Base-by-base conservation (phyloP, 1,284 basidiomycete species). In the Pyrrhoderma noxium region DNA sequence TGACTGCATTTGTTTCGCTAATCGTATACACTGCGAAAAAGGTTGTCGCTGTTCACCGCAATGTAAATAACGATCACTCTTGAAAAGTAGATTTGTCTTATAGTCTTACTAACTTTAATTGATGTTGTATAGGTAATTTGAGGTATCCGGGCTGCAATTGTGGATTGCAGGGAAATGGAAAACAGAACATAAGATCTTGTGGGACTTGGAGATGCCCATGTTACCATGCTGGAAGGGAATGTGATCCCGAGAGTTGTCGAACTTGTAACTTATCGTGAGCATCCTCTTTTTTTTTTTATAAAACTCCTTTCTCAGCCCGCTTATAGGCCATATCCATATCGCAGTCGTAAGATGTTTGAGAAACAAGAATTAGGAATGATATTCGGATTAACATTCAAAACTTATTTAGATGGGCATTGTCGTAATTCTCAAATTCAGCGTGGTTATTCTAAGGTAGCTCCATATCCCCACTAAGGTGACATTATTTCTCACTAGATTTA, bases 151-250 rank as follows among this genome's bases (percentile, higher is more conserved):
- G 27, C 11, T 31, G 27, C 27, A 5, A 5, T 2, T 77, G 75
- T 54, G 61, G 58, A 27, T 77, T 75, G 53, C 50, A 46, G 11
- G n/a, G 18, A 57, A 36, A 41, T 57, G 57, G n/a, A 48, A 43
- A 42, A 22, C 45, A 38, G 11, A 55, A 51, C 51, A 13, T 13
- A 16, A 18, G 13, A 18, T 39, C 27, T 23, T 70, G 65, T 54
- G 52, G 58, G 13, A 70, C 65, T 1, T 54, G 60, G 3, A 60
- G 62, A 9, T 82, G 79, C 57, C 68, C 71, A 0, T 82, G 79
- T 58, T 67, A 62, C 44, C 47, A 54, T 2, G 67, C 58, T 0
- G 40, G 56, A 3, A 63, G 68, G 45, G 74, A 77, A 58, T 76
- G 76, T 52, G 69, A 73, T 58, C 68, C 70, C 21, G 68, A 70